Conservation (phyloP, 768 basidiomycete genomes). For the Cyclocybe aegerita region DNA sequence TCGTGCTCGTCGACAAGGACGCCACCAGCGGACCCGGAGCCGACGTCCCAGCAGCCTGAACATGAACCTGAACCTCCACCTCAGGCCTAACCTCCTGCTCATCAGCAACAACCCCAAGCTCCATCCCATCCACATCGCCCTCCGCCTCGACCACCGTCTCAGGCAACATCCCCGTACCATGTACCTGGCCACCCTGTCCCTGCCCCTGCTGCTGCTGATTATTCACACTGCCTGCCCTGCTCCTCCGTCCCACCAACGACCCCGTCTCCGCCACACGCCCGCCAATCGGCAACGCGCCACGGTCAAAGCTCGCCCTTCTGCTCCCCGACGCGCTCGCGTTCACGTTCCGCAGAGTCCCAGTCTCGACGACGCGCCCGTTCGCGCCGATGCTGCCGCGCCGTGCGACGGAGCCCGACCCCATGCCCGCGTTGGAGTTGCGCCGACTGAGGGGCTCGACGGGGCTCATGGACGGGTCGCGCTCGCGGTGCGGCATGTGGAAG, state of each 20-base stretch:
- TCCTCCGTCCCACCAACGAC: conserved; percentile 36
- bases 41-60: no score
- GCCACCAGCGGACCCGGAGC: no score
- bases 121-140: conserved; percentile 11
- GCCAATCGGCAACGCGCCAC: conserved; percentile 33
- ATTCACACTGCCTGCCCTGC: conserved; percentile 47
- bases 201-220: conserved; percentile 17
- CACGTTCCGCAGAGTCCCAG: conserved; percentile 1
- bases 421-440: conserved; percentile 42
- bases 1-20: not conserved
- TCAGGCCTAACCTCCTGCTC: not conserved
- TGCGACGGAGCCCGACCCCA: not conserved
- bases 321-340: conserved; percentile 34
- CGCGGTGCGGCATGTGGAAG: conserved; percentile 29
- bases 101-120: conserved; percentile 4
- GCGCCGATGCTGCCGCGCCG: conserved; percentile 34
- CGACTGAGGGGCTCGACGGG: conserved; percentile 56
- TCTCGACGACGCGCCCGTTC: conserved; percentile 28
- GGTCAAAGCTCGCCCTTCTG: conserved; percentile 51
- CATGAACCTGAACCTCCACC: not conserved
- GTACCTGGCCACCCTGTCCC: not conserved
- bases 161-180: conserved; percentile 19
- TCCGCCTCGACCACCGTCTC: conserved; percentile 22
- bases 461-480: conserved; percentile 49
- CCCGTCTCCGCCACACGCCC: conserved; percentile 63